Evolutionary conservation across 805 yeast species (phyloP), one percentile per base, ranked within the genome.

Genomic region (Starmerella khaoyaiensis): DNA sequence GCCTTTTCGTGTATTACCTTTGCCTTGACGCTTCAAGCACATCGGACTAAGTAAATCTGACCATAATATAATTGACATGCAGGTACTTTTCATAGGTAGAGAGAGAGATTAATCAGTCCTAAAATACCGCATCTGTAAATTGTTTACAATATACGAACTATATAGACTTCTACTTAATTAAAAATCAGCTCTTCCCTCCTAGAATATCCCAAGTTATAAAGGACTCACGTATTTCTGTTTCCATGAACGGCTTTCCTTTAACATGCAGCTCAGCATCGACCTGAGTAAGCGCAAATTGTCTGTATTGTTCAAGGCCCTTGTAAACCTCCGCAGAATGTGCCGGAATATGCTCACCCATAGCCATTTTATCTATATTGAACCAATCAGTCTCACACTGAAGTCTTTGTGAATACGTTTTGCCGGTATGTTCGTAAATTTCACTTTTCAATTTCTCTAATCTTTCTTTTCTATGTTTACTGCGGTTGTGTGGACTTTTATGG

Each of bases 141-240:
- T n/a, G n/a, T n/a, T n/a, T n/a, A n/a, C n/a, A n/a, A n/a, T n/a
- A n/a, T n/a, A n/a, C n/a, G n/a, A n/a, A n/a, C n/a, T n/a, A n/a
- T n/a, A n/a, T n/a, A n/a, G n/a, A n/a, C n/a, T n/a, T n/a, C n/a
- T n/a, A n/a, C n/a, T n/a, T n/a, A n/a, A n/a, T n/a, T n/a, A n/a
- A n/a, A n/a, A n/a, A n/a, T n/a, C n/a, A n/a, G n/a, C n/a, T n/a
- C n/a, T n/a, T n/a, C n/a, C n/a, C 11, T 18, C 18, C 17, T 12
- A 32, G 12, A 6, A 35, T 21, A 24, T 34, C 38, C 42, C 45
- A 41, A 10, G 37, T 36, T 10, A 37, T 20, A 18, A 37, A 35
- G 33, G 30, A 20, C 11, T 41, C 50, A 37, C 45, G 23, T 33
- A 47, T 22, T 21, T 42, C 52, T 2, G 39, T 42, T 30, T 48